Percentiles rank a stretch among this genome's conserved stretches.
phyloP scores from a whole-genome alignment of 2,329 filamentous ascomycete species.

The Endocalyx cinctus region DNA sequence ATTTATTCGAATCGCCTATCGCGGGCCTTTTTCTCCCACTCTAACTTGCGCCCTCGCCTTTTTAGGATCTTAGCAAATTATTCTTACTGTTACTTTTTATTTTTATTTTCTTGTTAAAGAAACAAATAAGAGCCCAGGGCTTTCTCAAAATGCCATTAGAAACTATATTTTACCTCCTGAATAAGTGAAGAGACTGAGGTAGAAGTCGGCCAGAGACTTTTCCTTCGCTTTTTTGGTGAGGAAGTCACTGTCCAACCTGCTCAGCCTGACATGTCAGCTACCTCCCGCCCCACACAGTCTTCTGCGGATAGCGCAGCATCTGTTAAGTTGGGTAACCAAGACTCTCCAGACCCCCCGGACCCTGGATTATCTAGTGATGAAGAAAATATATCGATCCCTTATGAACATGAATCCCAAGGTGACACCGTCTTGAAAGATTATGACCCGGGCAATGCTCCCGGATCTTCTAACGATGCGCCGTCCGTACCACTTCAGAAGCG shows the following conservation, averaged over 20 bases:
- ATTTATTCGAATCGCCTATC: constrained; percentile 10
- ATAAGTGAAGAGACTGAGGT: constrained; percentile 16
- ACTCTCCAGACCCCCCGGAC: constrained; percentile 21
- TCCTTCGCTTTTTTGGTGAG: constrained; percentile 8
- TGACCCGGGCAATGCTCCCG: constrained; percentile 18
- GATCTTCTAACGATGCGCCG: constrained; percentile 29
- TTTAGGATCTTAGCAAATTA: neutral
- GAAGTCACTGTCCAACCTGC: constrained; percentile 12
- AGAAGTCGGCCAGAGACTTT: constrained; percentile 11
- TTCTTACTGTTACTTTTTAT: constrained; percentile 4
- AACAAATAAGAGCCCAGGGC: constrained; percentile 6
- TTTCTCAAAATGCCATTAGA: constrained; percentile 16
- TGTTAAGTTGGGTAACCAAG: constrained; percentile 26
- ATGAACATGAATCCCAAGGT: constrained; percentile 29
- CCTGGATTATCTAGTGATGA: constrained; percentile 37
- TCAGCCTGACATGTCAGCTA: constrained; percentile 23
- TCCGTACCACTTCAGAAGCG: constrained; percentile 67
- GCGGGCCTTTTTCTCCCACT: too few relatives aligned
- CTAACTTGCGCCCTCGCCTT: too few relatives aligned
- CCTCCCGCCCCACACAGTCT: constrained; percentile 22
- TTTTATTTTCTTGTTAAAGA: constrained; percentile 7
- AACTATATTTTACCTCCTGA: constrained; percentile 10
- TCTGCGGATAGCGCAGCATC: constrained; percentile 20
- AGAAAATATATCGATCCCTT: constrained; percentile 18
- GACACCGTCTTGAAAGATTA: constrained; percentile 34